These are phyloP conservation scores for Rhododendron molle DNA, from an alignment of 148 eudicot species.

Conservation along the genomic window DNA sequence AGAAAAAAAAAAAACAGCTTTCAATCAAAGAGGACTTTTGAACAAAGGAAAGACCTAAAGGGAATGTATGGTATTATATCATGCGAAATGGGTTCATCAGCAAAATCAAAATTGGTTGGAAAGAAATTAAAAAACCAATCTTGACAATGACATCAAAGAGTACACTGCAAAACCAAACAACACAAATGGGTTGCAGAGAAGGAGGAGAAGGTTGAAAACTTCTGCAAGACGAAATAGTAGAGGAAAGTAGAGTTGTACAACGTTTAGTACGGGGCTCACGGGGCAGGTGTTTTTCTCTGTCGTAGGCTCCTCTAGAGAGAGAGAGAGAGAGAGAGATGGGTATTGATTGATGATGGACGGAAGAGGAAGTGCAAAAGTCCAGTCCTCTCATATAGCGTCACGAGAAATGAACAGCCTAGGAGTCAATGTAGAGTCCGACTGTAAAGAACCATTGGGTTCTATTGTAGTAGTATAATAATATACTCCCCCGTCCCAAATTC, in stretches of 20 bases:
- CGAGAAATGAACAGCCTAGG: slow-evolving; percentile 23
- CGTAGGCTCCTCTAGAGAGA: slow-evolving; percentile 12
- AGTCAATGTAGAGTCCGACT: slow-evolving; percentile 14
- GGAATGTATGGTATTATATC: neutral
- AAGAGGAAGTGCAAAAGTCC: neutral
- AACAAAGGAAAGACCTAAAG: neutral
- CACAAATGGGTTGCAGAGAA: neutral
- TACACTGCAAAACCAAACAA: neutral
- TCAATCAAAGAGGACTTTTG: neutral
- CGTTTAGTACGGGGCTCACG: slow-evolving; percentile 32
- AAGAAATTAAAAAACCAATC: slow-evolving; percentile 1
- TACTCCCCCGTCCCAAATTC: no score
- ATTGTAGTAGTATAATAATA: no score
- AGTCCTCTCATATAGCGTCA: slow-evolving; percentile 5
- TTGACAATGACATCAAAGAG: neutral
- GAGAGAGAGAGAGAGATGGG: neutral
- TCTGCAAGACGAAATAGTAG: slow-evolving; percentile 2
- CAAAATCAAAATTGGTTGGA: neutral
- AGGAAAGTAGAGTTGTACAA: slow-evolving; percentile 4
- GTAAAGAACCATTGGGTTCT: neutral
- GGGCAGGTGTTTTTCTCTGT: slow-evolving; percentile 37
- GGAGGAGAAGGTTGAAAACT: slow-evolving; percentile 7
- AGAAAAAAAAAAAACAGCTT: neutral
- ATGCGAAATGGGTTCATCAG: neutral
- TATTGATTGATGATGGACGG: neutral